Base-by-base conservation (phyloP, 2,329 filamentous ascomycete species). In the Apiospora phragmitis region DNA sequence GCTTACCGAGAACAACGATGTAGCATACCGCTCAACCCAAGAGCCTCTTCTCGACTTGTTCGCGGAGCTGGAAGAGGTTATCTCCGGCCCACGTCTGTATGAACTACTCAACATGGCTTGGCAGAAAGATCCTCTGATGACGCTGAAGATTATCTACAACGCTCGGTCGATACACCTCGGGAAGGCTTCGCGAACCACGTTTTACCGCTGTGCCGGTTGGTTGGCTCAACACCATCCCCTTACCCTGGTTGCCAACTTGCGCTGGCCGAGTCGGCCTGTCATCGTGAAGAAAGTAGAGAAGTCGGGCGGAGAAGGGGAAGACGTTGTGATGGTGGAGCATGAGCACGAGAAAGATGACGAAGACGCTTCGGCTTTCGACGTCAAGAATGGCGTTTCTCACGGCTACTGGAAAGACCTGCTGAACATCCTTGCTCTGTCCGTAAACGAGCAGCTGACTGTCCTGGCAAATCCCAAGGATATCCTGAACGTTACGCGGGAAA, bases 401-500 rank as follows among this genome's bases (percentile, higher is more conserved):
- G 88, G 89, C 0, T 90, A 90, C 78, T 91, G 88, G 87, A 90
- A 90, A 73, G 88, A 90, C 74, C 79, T 90, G 3, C 79, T 90
- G 2, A 90, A 90, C 73, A 81, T 90, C 3, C 80, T 90, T 0
- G 85, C 83, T 0, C 80, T 91, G 2, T 83, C 84, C 0, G 85
- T 82, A 32, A 85, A 87, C 68, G 79, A 81, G 29, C 80, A 85
- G 75, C 81, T 90, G 16, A 77, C 81, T 18, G 80, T 80, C 7
- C 75, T 83, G 16, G 79, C 80, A 2, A 74, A 86, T 38, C 84
- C 83, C 2, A 73, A 73, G 1, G 76, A 80, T 0, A 74, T 87
- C 6, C 77, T 87, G 24, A 85, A 85, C 69, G 68, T 71, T 8
- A 77, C 79, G 35, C 41, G 7, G 75, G 81, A 73, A 78, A 76